Conservation (phyloP, 768 basidiomycete genomes). For the Mycena indigotica region DNA sequence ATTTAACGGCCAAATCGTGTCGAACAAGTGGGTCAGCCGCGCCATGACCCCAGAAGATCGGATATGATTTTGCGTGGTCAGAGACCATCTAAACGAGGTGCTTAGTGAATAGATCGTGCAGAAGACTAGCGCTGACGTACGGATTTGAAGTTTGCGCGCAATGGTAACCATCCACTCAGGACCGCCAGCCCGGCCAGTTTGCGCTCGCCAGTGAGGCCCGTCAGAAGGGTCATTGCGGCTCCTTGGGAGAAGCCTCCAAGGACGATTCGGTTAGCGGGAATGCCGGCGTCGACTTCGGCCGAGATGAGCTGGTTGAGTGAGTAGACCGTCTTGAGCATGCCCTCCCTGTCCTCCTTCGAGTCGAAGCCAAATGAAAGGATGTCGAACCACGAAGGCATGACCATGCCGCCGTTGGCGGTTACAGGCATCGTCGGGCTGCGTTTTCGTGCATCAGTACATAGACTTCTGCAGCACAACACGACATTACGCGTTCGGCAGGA, state of each 20-base stretch:
- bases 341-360: conserved; percentile 69
- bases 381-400: conserved; percentile 88
- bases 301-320: conserved; percentile 70
- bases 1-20: conserved; percentile 52
- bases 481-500: conserved; percentile 80
- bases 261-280: conserved; percentile 70
- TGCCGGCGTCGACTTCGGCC: conserved; percentile 72
- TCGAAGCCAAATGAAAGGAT: conserved; percentile 65
- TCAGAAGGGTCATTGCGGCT: conserved; percentile 74
- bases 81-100: conserved; percentile 56
- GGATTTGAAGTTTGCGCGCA: conserved; percentile 58
- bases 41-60: conserved; percentile 90
- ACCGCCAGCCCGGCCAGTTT: conserved; percentile 72
- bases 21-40: conserved; percentile 73
- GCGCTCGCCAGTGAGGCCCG: conserved; percentile 65
- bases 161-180: conserved; percentile 40
- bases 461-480: conserved; percentile 6
- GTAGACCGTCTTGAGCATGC: conserved; percentile 68
- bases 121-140: conserved; percentile 39
- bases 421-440: conserved; percentile 60
- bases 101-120: conserved; percentile 5
- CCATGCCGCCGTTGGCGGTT: conserved; percentile 71
- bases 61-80: conserved; percentile 58
- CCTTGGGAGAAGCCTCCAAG: conserved; percentile 92
- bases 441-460: conserved; percentile 21